Base-by-base conservation (phyloP, 2,329 filamentous ascomycete species). In the Pezicula radicicola region DNA sequence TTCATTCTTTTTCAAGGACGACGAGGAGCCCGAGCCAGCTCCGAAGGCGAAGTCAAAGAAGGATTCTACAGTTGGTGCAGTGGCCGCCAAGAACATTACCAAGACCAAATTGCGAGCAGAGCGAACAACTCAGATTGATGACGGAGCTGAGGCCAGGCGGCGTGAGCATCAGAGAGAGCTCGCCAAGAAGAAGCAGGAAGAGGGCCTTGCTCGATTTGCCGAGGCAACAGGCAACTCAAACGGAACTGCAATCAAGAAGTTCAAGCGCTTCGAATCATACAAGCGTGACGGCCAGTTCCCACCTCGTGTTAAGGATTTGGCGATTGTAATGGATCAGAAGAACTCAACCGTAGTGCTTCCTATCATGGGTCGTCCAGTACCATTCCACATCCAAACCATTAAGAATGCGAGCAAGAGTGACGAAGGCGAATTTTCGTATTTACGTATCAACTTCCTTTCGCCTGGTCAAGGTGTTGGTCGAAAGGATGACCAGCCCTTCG, bases 331-430 rank as follows among this genome's bases (percentile, higher is more conserved):
- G 13, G 94, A 99, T 66, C 80, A 83, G 61, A 97, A 96, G 75
- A 94, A 91, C 63, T 83, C 83, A 51, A 97, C 93, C 0, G 84
- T 99, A 52, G 87, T 99, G 48, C 81, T 99, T 41, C 94, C 95
- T 3, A 93, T 99, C 63, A 96, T 99, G 91, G 94, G 94, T 41
- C 85, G 95, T 7, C 93, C 94, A 0, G 94, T 99, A 25, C 94
- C 94, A 0, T 99, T 97, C 76, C 95, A 99, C 70, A 97, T 99
- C 63, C 87, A 86, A 69, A 97, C 95, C 2, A 96, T 99, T 79
- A 99, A 99, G 73, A 99, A 97, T 67, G 94, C 93, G 19, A 97
- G 93, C 74, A 96, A 96, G 72, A 97, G 91, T 60, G 92, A 96
- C 58, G 94, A 99, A 70, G 90, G 90, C 46, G 92, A 96, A 57